These are phyloP conservation scores for Mayamaea pseudoterrestris DNA, from an alignment of 108 stramenopile genomes.

Conservation along the genomic window DNA sequence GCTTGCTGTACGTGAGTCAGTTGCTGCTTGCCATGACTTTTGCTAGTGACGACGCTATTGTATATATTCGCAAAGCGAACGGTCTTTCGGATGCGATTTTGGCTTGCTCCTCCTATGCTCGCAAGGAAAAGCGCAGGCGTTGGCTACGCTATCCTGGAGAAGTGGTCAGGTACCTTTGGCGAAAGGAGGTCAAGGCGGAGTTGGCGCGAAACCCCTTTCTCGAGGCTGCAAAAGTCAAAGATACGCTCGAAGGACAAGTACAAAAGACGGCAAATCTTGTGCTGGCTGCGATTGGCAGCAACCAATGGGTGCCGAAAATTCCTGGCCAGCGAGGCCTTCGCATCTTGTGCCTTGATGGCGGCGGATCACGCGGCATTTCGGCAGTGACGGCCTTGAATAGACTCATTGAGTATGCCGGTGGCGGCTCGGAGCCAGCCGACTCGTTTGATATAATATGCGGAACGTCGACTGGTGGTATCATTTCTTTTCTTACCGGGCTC, in stretches of 20 bases:
- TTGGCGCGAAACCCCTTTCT: constrained; percentile 19
- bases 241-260: constrained; percentile 34
- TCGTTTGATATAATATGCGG: constrained; percentile 78
- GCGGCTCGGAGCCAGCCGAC: constrained; percentile 60
- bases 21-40: constrained; percentile 61
- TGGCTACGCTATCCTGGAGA: constrained; percentile 45
- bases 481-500: constrained; percentile 62
- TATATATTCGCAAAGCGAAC: constrained; percentile 44
- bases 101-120: constrained; percentile 44
- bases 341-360: constrained; percentile 55
- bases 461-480: constrained; percentile 78
- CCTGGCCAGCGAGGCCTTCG: constrained; percentile 31
- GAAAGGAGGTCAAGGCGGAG: background rate
- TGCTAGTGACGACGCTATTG: constrained; percentile 63
- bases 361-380: constrained; percentile 69
- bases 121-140: constrained; percentile 22
- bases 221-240: constrained; percentile 21
- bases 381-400: constrained; percentile 50
- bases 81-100: constrained; percentile 51
- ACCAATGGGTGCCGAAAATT: constrained; percentile 67
- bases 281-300: constrained; percentile 71
- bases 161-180: constrained; percentile 18
- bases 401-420: constrained; percentile 49
- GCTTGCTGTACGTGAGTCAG: constrained; percentile 63
- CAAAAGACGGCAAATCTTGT: constrained; percentile 68